Base-by-base conservation (phyloP, 805 yeast genomes). In the Kodamaea hsintzibuensis region DNA sequence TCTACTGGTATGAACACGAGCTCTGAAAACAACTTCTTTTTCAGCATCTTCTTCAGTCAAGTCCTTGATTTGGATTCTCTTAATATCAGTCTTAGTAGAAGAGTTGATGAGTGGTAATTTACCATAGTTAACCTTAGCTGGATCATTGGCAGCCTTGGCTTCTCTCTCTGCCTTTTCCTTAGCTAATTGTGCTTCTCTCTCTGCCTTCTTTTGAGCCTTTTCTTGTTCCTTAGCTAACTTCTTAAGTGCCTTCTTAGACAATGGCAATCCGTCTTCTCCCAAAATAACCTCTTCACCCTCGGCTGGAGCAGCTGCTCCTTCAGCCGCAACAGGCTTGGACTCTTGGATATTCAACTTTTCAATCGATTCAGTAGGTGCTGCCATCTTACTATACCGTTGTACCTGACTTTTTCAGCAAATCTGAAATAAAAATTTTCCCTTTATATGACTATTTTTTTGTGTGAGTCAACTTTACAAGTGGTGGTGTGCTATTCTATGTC, bases 181-280 rank as follows among this genome's bases (percentile, higher is more conserved):
- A 42, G 93, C 96, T 55, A 89, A 74, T 73, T 89, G 89, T 39
- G 88, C 96, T 50, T 95, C 98, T 65, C 86, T 87, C 71, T 90
- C 98, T 40, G 91, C 95, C 79, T 92, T 92, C 81, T 92, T 93
- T 67, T 82, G 85, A 61, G 87, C 96, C 79, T 93, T 93, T 74
- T 92, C 98, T 68, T 82, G 84, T 73, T 90, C 97, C 68, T 93
- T 93, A 71, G 89, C 95, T 58, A 95, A 82, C 78, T 95, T 95
- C 82, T 95, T 95, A 65, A 95, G 77, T 1, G 97, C 99, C 70
- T 92, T 95, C 75, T 95, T 95, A 54, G 96, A 87, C 62, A 91
- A 76, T 25, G 97, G 97, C 73, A 82, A 85, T 43, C 97, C 97
- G 67, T 88, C 93, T 60, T 82, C 83, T 10, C 88, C 86, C 46